A percentile compares a stretch with the other conserved stretches of the same genome.
Evolutionary conservation across 306 rosid species (phyloP).

Genomic region (Crotalaria pallida): DNA sequence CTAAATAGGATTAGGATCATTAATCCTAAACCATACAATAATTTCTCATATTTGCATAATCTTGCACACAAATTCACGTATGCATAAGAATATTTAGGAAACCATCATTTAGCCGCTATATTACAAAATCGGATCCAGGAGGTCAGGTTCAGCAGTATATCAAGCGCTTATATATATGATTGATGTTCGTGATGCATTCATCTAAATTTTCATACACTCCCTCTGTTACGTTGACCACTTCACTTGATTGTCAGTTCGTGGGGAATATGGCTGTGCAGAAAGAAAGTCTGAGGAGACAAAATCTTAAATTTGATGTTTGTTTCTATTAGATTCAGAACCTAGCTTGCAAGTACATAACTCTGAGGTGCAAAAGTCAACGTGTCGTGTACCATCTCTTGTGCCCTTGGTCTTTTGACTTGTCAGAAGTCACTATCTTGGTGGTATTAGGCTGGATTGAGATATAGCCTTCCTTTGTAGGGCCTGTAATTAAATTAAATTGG

Average conservation of each 20-base stretch:
- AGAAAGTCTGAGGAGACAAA: slow-evolving; percentile 30
- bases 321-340: slow-evolving; percentile 21
- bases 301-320: slow-evolving; percentile 23
- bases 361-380: slow-evolving; percentile 49
- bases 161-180: not conserved
- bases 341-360: slow-evolving; percentile 20
- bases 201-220: not conserved
- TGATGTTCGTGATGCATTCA: not conserved
- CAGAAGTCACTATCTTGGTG: slow-evolving; percentile 40
- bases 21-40: too few relatives aligned
- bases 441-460: slow-evolving; percentile 35
- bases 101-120: not conserved
- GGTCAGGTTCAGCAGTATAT: not conserved
- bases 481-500: slow-evolving; percentile 17
- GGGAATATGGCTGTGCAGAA: slow-evolving; percentile 23
- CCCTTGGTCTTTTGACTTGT: slow-evolving; percentile 48
- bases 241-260: slow-evolving; percentile 14
- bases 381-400: slow-evolving; percentile 30
- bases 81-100: not conserved
- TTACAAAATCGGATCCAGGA: not conserved
- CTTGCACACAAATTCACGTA: not conserved
- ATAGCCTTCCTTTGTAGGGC: slow-evolving; percentile 37
- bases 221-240: too few relatives aligned
- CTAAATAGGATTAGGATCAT: too few relatives aligned
- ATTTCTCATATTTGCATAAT: not conserved